Base-by-base conservation (phyloP, 1,284 basidiomycete genomes). In the Trametes sp. region DNA sequence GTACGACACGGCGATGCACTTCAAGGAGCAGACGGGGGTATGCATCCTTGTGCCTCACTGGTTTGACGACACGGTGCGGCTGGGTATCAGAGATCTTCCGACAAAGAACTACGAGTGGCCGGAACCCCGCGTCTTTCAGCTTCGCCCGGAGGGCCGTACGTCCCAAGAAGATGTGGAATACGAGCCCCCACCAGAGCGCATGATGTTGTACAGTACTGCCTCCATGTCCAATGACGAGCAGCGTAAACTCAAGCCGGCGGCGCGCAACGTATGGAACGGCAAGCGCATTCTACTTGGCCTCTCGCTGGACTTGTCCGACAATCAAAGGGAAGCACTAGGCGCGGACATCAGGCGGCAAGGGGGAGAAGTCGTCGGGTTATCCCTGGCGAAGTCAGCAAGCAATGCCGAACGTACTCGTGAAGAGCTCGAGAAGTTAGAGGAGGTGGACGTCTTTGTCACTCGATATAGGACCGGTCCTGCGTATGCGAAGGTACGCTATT, bases 11-110 rank as follows among this genome's bases (percentile, higher is more conserved):
- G 89, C 89, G 3, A 76, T 91, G 69, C 82, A 86, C 63, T 86
- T 82, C 72, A 80, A 84, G 56, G 73, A 81, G 3, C 75, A 80
- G 59, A 87, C 86, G 0, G 75, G 78, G 19, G 82, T 93, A 69
- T 85, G 83, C 62, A 79, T 92, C 21, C 72, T 94, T 9, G 81
- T 92, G 0, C 92, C 92, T 0, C 91, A 93, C 67, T 95, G 92
- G 92, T 93, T 94, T 67, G 90, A 94, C 68, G 93, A 95, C 66
- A 84, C 85, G 13, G 83, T 94, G 42, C 81, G 87, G 24, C 78
- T 93, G 9, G 87, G 88, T 1, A 78, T 82, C 24, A 78, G 83
- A 13, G 78, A 81, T 6, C 78, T 93, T 1, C 79, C 85, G 10
- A 85, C 87, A 26, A 76, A 76, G 0, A 77, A 83, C 24, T 96